phyloP scores from a whole-genome alignment of 306 rosid genomes.

The Rubus parviflorus region DNA sequence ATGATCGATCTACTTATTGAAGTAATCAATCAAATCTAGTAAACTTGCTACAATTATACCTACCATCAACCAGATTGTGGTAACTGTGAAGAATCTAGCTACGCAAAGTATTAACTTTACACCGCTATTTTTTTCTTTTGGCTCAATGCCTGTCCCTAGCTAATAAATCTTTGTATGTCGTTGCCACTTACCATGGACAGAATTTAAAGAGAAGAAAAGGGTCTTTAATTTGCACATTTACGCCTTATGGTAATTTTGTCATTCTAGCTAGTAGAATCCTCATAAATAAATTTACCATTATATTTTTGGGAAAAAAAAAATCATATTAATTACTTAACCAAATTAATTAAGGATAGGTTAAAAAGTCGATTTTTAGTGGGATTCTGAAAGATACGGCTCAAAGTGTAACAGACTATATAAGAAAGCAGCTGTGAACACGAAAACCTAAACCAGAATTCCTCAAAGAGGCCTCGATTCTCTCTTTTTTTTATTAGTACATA shows the following conservation, averaged over 20 bases:
- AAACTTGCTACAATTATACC: not conserved
- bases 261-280: not conserved
- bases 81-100: not conserved
- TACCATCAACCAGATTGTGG: too few relatives aligned
- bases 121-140: not conserved
- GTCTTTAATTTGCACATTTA: not conserved
- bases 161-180: not conserved
- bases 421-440: constrained; percentile 6
- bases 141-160: not conserved
- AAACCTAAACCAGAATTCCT: not conserved
- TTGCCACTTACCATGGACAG: not conserved
- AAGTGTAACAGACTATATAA: not conserved
- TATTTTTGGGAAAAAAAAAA: too few relatives aligned
- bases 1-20: not conserved
- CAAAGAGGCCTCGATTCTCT: not conserved
- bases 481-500: not conserved
- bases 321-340: too few relatives aligned
- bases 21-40: not conserved
- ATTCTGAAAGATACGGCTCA: not conserved
- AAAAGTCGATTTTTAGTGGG: constrained; percentile 1
- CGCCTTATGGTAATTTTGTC: not conserved
- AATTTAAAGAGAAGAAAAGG: not conserved
- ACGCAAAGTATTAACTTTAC: not conserved
- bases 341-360: not conserved
- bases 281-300: not conserved